Evolutionary conservation across 371 early-diverging fungal species (phyloP), one percentile per base, ranked within the genome.

Genomic region (Mortierella sp.): DNA sequence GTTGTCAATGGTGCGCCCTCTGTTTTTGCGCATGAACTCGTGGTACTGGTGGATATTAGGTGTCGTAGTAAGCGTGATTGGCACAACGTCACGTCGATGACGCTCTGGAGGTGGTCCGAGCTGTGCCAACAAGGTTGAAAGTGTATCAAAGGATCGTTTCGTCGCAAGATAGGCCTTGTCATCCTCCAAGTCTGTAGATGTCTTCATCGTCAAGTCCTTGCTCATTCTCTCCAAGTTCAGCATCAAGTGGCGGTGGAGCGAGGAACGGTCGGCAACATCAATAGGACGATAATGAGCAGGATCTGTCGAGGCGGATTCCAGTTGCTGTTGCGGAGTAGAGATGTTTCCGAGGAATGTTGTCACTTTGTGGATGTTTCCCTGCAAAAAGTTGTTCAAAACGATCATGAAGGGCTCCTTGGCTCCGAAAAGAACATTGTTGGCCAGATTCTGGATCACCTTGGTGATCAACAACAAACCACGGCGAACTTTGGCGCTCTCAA

Each of bases 401-500:
- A 86, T 89, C 97, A 97, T 97, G 71, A 87, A 96, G 0, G 90
- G 83, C 81, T 97, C 97, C 82, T 97, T 97, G 59, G 88, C 85
- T 46, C 96, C 97, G 81, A 98, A 98, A 28, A 93, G 80, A 6
- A 97, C 95, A 63, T 94, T 92, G 80, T 98, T 98, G 22, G 96
- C 95, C 58, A 98, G 72, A 65, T 96, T 97, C 68, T 96, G 96
- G 55, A 97, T 95, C 17, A 96, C 94, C 73, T 98, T 98, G 31
- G 96, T 95, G 22, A 91, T 91, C 47, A 97, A 83, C 51, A 97
- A 76, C 52, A 96, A 81, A 24, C 96, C 96, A 65, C 97, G 92
- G 29, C 94, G 90, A 16, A 94, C 79, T 34, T 93, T 88, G 50
- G 83, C 80, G 63, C 83, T 88, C 24, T 82, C 80, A 10, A 84